Evolutionary conservation across 2,329 filamentous ascomycete genomes (phyloP).

Genomic region (Lizonia empirigonia): DNA sequence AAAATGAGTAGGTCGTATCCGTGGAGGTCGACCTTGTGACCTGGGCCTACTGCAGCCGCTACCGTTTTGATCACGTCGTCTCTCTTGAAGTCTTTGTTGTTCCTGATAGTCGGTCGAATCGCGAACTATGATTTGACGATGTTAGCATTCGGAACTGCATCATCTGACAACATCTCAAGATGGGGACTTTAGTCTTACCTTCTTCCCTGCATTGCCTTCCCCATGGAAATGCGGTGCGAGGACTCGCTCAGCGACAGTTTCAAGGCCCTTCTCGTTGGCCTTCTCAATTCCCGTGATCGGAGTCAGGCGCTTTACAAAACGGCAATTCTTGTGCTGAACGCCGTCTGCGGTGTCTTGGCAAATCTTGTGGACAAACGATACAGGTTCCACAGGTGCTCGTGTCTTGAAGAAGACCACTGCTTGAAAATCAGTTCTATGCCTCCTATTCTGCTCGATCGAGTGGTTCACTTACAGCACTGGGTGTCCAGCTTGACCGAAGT

Average conservation of each 20-base stretch:
- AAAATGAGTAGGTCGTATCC: conserved; percentile 79
- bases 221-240: conserved; percentile 68
- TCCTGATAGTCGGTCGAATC: conserved; percentile 79
- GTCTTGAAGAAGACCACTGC: conserved; percentile 65
- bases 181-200: conserved; percentile 50
- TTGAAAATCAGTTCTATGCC: conserved; percentile 21
- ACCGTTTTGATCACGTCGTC: conserved; percentile 73
- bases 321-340: conserved; percentile 58
- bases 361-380: conserved; percentile 63
- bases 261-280: conserved; percentile 71
- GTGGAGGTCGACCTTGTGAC: conserved; percentile 77
- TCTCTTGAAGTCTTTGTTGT: conserved; percentile 71
- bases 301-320: conserved; percentile 65
- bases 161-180: conserved; percentile 9
- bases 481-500: conserved; percentile 60
- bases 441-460: neutral
- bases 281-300: conserved; percentile 66
- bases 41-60: conserved; percentile 66
- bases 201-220: conserved; percentile 55
- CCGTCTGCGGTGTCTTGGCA: conserved; percentile 62
- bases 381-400: conserved; percentile 62
- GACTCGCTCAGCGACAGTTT: conserved; percentile 67
- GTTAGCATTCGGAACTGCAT: conserved; percentile 27
- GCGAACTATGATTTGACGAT: conserved; percentile 65
- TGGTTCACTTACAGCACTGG: conserved; percentile 56